Evolutionary conservation across 192 early-diverging fungal species (phyloP).

Genomic region (Gryganskiella cystojenkinii): DNA sequence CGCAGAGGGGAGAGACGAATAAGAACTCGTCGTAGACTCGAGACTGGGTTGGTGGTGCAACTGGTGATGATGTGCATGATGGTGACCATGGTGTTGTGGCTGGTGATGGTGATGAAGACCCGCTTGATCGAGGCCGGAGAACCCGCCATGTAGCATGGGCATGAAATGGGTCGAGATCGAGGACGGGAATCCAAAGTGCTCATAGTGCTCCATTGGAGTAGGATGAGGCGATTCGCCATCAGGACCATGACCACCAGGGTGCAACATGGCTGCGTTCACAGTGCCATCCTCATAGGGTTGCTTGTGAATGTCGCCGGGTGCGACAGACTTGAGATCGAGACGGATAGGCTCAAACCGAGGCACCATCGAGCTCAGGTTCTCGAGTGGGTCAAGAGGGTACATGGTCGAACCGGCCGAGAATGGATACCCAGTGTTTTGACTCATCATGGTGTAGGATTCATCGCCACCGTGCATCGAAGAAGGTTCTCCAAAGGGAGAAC

Average conservation of each 20-base stretch:
- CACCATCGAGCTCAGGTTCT: slow-evolving; percentile 17
- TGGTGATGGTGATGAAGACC: slow-evolving; percentile 16
- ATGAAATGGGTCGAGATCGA: slow-evolving; percentile 18
- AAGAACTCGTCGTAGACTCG: slow-evolving; percentile 17
- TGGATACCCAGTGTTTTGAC: slow-evolving; percentile 2
- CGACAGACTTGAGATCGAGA: slow-evolving; percentile 25
- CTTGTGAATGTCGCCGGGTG: slow-evolving; percentile 24
- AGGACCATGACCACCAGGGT: not conserved
- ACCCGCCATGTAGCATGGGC: slow-evolving; percentile 18
- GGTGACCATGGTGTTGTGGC: not conserved
- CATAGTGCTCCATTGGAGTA: slow-evolving; percentile 19
- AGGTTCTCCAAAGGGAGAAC: not conserved
- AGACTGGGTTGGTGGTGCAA: slow-evolving; percentile 11
- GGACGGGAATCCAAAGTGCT: slow-evolving; percentile 5
- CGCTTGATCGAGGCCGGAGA: slow-evolving; percentile 22
- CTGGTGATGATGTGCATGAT: not conserved
- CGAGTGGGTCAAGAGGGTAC: slow-evolving; percentile 17
- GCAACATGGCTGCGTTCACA: too few species aligned
- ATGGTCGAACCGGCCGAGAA: slow-evolving; percentile 14
- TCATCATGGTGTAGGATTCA: slow-evolving; percentile 12
- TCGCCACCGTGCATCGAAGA: slow-evolving; percentile 1
- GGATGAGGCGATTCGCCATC: slow-evolving; percentile 17
- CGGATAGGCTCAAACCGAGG: slow-evolving; percentile 21
- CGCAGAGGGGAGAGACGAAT: slow-evolving; percentile 27
- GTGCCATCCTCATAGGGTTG: slow-evolving; percentile 1